These are phyloP conservation scores for Viola odorata DNA, from an alignment of 345 rosid species.

Conservation along the genomic window DNA sequence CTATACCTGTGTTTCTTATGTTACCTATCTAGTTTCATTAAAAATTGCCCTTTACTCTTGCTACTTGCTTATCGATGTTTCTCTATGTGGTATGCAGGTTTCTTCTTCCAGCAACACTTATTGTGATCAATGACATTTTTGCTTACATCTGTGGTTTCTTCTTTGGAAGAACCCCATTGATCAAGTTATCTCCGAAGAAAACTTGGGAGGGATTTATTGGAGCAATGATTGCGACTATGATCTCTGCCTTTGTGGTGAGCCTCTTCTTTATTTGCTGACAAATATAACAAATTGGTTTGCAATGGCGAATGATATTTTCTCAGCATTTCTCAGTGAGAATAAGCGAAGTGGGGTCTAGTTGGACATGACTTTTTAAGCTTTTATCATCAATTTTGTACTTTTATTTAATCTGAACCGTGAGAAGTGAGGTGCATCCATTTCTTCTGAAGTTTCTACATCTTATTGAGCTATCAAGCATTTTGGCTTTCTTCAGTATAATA, in stretches of 20 bases:
- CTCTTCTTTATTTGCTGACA: constrained; percentile 2
- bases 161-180: constrained; percentile 92
- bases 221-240: constrained; percentile 82
- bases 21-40: no score
- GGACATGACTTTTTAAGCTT: neutral
- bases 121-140: constrained; percentile 83
- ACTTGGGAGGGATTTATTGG: constrained; percentile 99
- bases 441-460: no score
- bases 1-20: no score
- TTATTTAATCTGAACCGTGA: neutral
- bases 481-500: no score
- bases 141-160: constrained; percentile 93
- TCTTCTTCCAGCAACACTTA: constrained; percentile 96
- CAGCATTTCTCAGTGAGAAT: neutral
- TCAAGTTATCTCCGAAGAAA: constrained; percentile 95
- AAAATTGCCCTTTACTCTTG: no score
- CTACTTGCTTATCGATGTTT: no score
- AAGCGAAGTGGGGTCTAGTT: neutral
- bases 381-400: neutral
- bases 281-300: neutral
- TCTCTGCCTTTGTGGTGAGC: constrained; percentile 85
- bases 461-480: no score
- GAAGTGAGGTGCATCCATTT: neutral
- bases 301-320: neutral
- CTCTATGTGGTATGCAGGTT: constrained; percentile 47